A percentile compares a stretch with the other conserved stretches of the same genome.
phyloP scores from a whole-genome alignment of 1,284 basidiomycete genomes.

The Rhodotorula glutinis region DNA sequence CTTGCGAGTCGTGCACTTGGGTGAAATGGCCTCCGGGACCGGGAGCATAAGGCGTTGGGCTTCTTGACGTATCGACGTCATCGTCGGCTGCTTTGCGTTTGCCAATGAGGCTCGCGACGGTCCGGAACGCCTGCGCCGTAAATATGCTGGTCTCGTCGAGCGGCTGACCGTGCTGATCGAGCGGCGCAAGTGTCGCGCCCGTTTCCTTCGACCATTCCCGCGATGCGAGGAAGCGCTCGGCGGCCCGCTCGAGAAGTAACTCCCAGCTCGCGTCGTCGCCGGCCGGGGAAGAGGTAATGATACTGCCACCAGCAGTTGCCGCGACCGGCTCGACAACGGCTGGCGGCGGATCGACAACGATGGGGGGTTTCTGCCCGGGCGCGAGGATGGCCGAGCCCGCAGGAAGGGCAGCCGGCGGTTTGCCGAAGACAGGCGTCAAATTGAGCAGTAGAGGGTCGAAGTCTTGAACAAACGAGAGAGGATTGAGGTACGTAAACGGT shows the following conservation, averaged over 20 bases:
- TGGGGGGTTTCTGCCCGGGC: constrained; percentile 17
- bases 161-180: background rate
- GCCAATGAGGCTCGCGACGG: background rate
- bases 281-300: background rate
- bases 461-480: constrained; percentile 23
- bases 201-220: background rate
- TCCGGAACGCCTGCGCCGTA: constrained; percentile 1
- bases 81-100: background rate
- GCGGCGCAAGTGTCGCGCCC: background rate
- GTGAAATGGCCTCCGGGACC: background rate
- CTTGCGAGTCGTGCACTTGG: background rate
- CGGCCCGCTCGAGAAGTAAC: background rate
- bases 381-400: constrained; percentile 25
- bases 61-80: background rate
- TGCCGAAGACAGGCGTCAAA: constrained; percentile 15
- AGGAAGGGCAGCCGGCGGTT: background rate
- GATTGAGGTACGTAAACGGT: constrained; percentile 11
- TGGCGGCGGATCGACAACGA: background rate
- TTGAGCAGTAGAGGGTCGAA: constrained; percentile 21
- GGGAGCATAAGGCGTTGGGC: background rate
- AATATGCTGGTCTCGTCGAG: constrained; percentile 7
- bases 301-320: background rate
- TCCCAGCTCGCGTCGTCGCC: background rate
- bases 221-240: background rate
- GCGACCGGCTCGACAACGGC: background rate